Base-by-base conservation (phyloP, 2,329 filamentous ascomycete species). In the Hymenoscyphus fructigenus region DNA sequence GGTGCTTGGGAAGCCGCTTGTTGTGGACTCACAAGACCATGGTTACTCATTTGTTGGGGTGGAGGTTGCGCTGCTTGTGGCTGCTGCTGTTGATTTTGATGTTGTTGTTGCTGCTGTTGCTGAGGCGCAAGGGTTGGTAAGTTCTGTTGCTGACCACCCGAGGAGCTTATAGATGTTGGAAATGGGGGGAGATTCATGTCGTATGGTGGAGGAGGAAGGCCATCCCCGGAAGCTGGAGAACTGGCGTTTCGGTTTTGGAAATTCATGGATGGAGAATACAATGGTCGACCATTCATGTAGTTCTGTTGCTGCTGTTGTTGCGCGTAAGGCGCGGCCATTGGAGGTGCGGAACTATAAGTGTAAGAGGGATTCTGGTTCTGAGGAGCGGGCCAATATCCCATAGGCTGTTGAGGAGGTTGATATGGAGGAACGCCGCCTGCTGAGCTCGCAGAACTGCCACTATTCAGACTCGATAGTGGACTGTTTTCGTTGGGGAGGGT, bases 141-240 rank as follows among this genome's bases (percentile, higher is more conserved):
- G 34, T 68, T 70, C 58, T 71, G 68, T 59, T 70, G 70, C 55
- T 67, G 69, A 15, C 71, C 71, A 67, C 75, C 79, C 36, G 79
- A 76, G 20, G 83, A 81, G 62, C 84, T 84, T 74, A 88, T 79
- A 57, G 82, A 79, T 59, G 84, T 84, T 66, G 87, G 83, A 75
- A 89, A 92, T 38, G 87, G 82, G 56, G 88, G 84, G 66, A 89
- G 83, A 69, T 60, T 86, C 67, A 86, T 81, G 68, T 91, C 88
- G 77, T 89, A 92, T 6, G 88, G 84, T 66, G 89, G 86, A 62
- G 85, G 82, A 66, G 90, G 84, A 62, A 93, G 80, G 59, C 82
- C 83, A 74, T 92, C 87, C 58, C 80, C 82, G 32, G 82, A 80
- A 7, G 85, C 82, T 10, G 90, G 88, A 60, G 87, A 87, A 70